Evolutionary conservation across 768 basidiomycete species (phyloP), one percentile per base, ranked within the genome.

Genomic region (Lentinula boryana): DNA sequence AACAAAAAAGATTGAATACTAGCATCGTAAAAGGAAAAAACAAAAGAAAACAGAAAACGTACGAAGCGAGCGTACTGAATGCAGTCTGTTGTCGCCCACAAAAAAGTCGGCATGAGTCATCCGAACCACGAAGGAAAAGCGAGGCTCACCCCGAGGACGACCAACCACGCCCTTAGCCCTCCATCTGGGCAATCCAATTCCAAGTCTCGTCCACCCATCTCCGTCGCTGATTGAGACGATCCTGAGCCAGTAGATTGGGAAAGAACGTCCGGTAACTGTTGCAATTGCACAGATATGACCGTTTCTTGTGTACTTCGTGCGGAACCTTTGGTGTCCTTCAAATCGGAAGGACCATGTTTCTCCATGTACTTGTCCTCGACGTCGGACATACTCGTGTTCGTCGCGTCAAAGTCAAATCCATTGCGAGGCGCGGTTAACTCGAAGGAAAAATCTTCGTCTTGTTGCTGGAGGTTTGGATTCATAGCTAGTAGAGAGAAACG

Each of bases 131-230:
- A 55, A 18, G 27, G 10, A 32, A 21, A 55, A 27, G 15, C 4
- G 51, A 27, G 44, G 43, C 62, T 13, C 61, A 78, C 78, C 18
- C 76, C 77, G 1, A 70, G 40, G 3, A 76, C 71, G 36, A 75
- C 70, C 23, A 74, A 54, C 78, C 77, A 79, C 0, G 77, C 78
- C 36, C 68, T 67, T 40, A 75, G 56, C 5, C 78, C 77, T 23
- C 78, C 78, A 57, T 78, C 78, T 1, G 77, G 78, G 43, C 66
- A 72, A 16, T 65, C 63, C 21, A 21, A 4, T 13, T 62, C 49
- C 31, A 27, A 23, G 12, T 5, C 56, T 27, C 4, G 32, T 18
- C 31, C 44, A 16, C 9, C 36, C 23, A 32, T 43, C 27, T 23
- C 44, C 27, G 32, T 44, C 33, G 44, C 44, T 12, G 55, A 56